phyloP scores from a whole-genome alignment of 768 basidiomycete species.

The Trametes cinnabarina region DNA sequence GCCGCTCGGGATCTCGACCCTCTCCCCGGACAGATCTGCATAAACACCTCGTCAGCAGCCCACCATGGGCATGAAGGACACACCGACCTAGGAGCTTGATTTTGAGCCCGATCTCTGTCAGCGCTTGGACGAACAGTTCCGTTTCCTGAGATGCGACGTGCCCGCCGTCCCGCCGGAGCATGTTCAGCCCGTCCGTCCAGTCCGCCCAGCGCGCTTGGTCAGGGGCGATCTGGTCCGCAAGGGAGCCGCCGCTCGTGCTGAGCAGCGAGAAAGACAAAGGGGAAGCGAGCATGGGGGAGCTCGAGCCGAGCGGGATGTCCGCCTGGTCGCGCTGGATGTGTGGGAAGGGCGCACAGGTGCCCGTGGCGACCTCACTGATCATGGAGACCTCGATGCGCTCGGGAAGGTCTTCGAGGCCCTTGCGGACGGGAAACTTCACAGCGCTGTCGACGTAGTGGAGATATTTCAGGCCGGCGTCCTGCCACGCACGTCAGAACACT shows the following conservation, averaged over 20 bases:
- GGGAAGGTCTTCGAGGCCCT: constrained; percentile 82
- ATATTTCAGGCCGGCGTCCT: constrained; percentile 79
- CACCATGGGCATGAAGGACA: not conserved
- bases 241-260: constrained; percentile 59
- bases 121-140: constrained; percentile 76
- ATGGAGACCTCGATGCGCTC: constrained; percentile 80
- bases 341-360: constrained; percentile 67
- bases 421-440: constrained; percentile 74
- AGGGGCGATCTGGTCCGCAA: constrained; percentile 78
- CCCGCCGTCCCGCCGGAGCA: constrained; percentile 78
- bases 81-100: constrained; percentile 80
- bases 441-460: constrained; percentile 85
- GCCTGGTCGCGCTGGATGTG: constrained; percentile 38
- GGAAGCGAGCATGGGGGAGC: constrained; percentile 53
- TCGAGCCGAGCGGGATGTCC: constrained; percentile 58
- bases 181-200: constrained; percentile 92
- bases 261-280: constrained; percentile 77
- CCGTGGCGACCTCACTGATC: constrained; percentile 78
- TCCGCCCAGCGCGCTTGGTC: constrained; percentile 81
- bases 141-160: constrained; percentile 86
- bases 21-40: constrained; percentile 83
- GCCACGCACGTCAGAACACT: not conserved
- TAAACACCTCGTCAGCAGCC: too few species aligned
- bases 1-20: constrained; percentile 83
- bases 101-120: constrained; percentile 90